Conservation (phyloP, 2,329 filamentous ascomycete genomes). For the Thielaviopsis punctulata region DNA sequence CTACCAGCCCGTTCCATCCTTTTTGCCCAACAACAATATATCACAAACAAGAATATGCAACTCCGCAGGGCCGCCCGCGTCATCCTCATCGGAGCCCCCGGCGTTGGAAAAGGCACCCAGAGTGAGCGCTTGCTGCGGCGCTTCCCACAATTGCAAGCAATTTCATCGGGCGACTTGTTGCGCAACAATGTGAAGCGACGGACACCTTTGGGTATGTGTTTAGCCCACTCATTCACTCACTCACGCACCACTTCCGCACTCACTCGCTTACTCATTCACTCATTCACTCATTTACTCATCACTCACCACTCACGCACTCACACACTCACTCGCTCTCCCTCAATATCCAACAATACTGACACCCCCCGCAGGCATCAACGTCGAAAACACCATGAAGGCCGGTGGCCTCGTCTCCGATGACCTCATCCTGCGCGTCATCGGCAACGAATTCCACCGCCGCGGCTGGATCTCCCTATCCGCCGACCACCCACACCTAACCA, state of each 20-base stretch:
- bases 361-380: constrained; percentile 57
- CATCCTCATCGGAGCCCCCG: constrained; percentile 89
- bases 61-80: constrained; percentile 72
- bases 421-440: constrained; percentile 82
- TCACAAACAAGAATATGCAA: constrained; percentile 32
- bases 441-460: constrained; percentile 67
- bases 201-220: constrained; percentile 59
- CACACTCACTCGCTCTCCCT: constrained; percentile 3
- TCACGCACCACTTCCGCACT: constrained; percentile 4
- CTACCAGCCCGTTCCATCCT: too few species aligned
- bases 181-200: constrained; percentile 81
- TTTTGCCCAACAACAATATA: background rate
- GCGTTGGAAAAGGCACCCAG: constrained; percentile 93
- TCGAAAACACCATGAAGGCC: constrained; percentile 71
- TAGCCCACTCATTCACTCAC: background rate
- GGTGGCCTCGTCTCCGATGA: constrained; percentile 83
- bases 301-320: background rate
- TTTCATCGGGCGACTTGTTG: constrained; percentile 85
- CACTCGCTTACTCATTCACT: constrained; percentile 2
- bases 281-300: constrained; percentile 4
- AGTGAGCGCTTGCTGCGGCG: constrained; percentile 71
- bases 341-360: background rate
- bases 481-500: background rate
- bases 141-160: constrained; percentile 76
- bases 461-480: constrained; percentile 58